Conservation (phyloP, 2,329 filamentous ascomycete genomes). For the Bipolaris gigantea region DNA sequence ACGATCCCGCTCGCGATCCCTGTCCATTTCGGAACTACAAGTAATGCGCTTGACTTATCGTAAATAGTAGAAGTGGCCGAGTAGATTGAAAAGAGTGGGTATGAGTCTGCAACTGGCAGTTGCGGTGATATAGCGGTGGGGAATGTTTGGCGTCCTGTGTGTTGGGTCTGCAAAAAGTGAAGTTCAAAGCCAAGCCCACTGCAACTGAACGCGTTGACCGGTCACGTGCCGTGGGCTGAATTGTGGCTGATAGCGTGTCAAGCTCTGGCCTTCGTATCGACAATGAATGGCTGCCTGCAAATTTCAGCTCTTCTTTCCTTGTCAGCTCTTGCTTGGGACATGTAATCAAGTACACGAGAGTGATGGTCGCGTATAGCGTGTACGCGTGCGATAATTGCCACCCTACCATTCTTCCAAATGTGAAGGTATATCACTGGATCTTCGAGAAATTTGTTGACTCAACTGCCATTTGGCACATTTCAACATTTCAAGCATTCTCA, state of each 20-base stretch:
- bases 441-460: not conserved
- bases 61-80: slow-evolving; percentile 2
- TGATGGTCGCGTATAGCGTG: not conserved
- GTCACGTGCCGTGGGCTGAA: slow-evolving; percentile 12
- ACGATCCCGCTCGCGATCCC: slow-evolving; percentile 47
- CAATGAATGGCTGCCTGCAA: not conserved
- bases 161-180: slow-evolving; percentile 31
- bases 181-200: slow-evolving; percentile 26
- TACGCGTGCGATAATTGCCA: not conserved
- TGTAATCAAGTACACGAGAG: not conserved
- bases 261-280: slow-evolving; percentile 3
- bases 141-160: slow-evolving; percentile 11
- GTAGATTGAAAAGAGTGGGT: slow-evolving; percentile 2
- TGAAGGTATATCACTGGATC: not conserved
- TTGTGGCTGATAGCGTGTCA: slow-evolving; percentile 1
- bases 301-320: not conserved
- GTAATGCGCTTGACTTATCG: not conserved
- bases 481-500: not conserved
- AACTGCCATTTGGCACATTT: not conserved
- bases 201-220: slow-evolving; percentile 13
- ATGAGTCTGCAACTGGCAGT: not conserved
- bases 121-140: slow-evolving; percentile 5
- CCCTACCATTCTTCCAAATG: not conserved
- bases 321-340: not conserved
- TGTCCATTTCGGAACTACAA: slow-evolving; percentile 33